These are phyloP conservation scores for Colletotrichum navitas DNA, from an alignment of 2,329 filamentous ascomycete genomes.

Conservation along the genomic window DNA sequence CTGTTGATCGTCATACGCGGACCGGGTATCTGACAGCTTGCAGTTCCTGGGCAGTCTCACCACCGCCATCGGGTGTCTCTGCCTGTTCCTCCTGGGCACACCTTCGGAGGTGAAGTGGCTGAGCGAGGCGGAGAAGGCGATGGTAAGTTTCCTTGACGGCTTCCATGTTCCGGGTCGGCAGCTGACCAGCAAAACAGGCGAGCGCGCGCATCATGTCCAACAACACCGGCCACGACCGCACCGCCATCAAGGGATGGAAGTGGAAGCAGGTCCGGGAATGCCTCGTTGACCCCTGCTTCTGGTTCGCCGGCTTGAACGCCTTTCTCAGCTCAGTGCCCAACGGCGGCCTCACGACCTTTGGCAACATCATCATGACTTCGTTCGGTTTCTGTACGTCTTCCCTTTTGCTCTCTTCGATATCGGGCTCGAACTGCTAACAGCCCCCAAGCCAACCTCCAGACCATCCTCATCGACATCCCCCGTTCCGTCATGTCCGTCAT, in stretches of 20 bases:
- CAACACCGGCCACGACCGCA: constrained; percentile 54
- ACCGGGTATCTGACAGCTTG: background rate
- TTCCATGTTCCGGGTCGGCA: background rate
- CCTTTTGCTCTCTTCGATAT: too few species aligned
- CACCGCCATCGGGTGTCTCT: constrained; percentile 50
- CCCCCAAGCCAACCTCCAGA: constrained; percentile 50
- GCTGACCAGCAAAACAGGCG: constrained; percentile 27
- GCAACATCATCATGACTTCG: constrained; percentile 51
- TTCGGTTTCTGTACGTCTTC: constrained; percentile 52
- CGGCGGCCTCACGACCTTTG: constrained; percentile 52
- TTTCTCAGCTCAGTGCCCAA: constrained; percentile 54
- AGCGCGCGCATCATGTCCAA: constrained; percentile 52
- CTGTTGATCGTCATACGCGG: background rate
- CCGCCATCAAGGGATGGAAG: constrained; percentile 53
- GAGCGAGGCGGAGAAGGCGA: constrained; percentile 51
- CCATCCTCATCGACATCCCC: constrained; percentile 54
- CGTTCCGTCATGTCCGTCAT: constrained; percentile 50
- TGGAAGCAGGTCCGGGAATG: constrained; percentile 55
- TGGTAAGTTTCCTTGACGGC: constrained; percentile 41
- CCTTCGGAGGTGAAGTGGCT: constrained; percentile 55
- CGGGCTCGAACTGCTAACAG: background rate
- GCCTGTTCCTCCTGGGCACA: constrained; percentile 52
- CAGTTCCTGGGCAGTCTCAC: constrained; percentile 53
- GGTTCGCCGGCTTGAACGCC: constrained; percentile 54
- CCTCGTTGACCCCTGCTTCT: constrained; percentile 53